A percentile compares a stretch with the other conserved stretches of the same genome.
Evolutionary conservation across 2,329 filamentous ascomycete genomes (phyloP).

Genomic region (Sarocladiaceae sp.): DNA sequence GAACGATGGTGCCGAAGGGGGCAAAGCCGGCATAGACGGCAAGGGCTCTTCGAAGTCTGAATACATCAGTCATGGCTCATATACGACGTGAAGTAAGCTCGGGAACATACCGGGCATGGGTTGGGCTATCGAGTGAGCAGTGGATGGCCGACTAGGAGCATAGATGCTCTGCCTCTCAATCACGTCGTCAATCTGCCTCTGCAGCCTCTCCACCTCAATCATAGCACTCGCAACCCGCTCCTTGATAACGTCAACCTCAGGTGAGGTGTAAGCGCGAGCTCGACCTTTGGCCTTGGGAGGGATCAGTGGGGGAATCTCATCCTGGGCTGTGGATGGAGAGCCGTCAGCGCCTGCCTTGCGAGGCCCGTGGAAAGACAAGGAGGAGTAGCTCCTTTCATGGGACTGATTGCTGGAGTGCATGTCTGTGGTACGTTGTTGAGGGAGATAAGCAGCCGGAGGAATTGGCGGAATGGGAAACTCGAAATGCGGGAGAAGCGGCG

Average conservation of each 20-base stretch:
- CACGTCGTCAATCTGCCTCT: conserved; percentile 56
- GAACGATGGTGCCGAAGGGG: conserved; percentile 54
- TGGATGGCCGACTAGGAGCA: conserved; percentile 48
- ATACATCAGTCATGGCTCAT: conserved; percentile 10
- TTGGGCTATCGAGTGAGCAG: conserved; percentile 36
- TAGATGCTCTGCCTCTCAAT: conserved; percentile 59
- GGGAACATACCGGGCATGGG: conserved; percentile 26
- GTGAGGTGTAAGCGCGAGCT: conserved; percentile 39
- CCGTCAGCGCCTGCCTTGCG: conserved; percentile 28
- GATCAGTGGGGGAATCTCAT: conserved; percentile 28
- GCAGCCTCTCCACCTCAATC: conserved; percentile 53
- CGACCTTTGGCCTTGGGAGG: conserved; percentile 36
- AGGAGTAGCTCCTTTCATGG: conserved; percentile 37
- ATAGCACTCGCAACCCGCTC: conserved; percentile 53
- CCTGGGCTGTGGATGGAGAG: conserved; percentile 18
- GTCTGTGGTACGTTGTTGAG: conserved; percentile 18
- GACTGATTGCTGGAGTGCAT: background rate
- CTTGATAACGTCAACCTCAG: conserved; percentile 47
- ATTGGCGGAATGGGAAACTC: conserved; percentile 34
- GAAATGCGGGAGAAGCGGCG: conserved; percentile 53
- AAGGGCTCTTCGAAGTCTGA: conserved; percentile 43
- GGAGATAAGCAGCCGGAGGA: conserved; percentile 30
- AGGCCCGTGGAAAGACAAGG: conserved; percentile 53
- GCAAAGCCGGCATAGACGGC: conserved; percentile 54
- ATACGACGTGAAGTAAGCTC: conserved; percentile 8